Base-by-base conservation (phyloP, 139 green algal species). In the Pleodorina starrii region DNA sequence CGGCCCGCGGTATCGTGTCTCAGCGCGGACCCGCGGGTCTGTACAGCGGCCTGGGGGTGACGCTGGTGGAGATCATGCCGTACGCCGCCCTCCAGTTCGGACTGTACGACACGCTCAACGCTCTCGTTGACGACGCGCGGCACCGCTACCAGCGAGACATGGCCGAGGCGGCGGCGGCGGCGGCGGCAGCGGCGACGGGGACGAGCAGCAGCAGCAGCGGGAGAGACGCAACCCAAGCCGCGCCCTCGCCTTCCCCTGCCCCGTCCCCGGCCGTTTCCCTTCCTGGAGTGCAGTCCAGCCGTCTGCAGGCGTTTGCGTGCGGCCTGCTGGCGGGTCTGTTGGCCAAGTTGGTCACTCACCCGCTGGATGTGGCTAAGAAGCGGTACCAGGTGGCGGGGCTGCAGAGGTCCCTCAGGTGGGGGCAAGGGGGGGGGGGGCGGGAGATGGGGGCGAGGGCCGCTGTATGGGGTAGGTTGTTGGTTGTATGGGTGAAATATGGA, bases 351-450 rank as follows among this genome's bases (percentile, higher is more conserved):
- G 94, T 76, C 16, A 97, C 95, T 0, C 97, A 99, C 90, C 97
- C 97, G 5, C 90, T 99, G 80, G 98, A 99, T 86, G 97, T 99
- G n/a, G 95, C 95, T 44, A 99, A 99, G 92, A 99, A 99, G 93
- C 87, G 98, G 17, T 99, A 97, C 89, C 98, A 99, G 91, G 95
- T 97, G 46, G 89, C 91, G n/a, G 90, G 90, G n/a, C 81, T 93
- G 60, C 57, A 87, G 36, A 54, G 90, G 27, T 84, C 80, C 2
- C 87, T 93, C 82, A 91, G 57, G 87, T 91, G 63, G 29, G 72
- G 0, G 25, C 16, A 17, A 4, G 50, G 6, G 43, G 40, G 60
- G 79, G 11, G 36, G 25, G 36, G 57, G 36, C 2, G 51, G 35
- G 77, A 27, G 40, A 5, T n/a, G 48, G 73, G n/a, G 12, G 43